These are phyloP conservation scores for Eleusine indica DNA, from an alignment of 176 grass and related monocot genomes.

Conservation along the genomic window DNA sequence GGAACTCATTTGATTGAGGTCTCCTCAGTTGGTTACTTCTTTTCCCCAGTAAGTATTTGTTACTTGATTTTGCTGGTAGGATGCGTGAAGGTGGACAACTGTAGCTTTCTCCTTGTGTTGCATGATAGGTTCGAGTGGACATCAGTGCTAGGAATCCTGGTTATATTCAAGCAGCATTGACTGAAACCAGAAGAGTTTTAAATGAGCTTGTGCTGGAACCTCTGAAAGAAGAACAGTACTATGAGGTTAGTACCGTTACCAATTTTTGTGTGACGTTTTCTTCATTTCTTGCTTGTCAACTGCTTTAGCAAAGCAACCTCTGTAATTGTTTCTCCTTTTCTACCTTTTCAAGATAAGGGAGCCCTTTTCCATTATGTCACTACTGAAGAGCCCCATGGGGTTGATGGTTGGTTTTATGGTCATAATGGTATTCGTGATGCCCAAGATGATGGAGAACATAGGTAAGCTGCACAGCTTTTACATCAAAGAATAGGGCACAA, in stretches of 20 bases:
- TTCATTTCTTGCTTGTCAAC: slow-evolving; percentile 18
- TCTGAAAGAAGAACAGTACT: slow-evolving; percentile 90
- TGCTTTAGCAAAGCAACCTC: slow-evolving; percentile 16
- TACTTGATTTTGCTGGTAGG: slow-evolving; percentile 10
- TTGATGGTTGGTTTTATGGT: slow-evolving; percentile 94
- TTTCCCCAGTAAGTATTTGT: slow-evolving; percentile 78
- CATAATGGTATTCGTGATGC: slow-evolving; percentile 83
- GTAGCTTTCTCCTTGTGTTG: slow-evolving; percentile 26
- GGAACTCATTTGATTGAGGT: slow-evolving; percentile 98
- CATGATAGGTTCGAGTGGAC: slow-evolving; percentile 82
- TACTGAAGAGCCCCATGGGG: slow-evolving; percentile 99
- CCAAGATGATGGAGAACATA: slow-evolving; percentile 94
- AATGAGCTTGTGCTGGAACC: slow-evolving; percentile 95
- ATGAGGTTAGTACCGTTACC: slow-evolving; percentile 63
- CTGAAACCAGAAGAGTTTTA: slow-evolving; percentile 75
- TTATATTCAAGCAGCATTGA: slow-evolving; percentile 96
- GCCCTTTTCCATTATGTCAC: slow-evolving; percentile 82
- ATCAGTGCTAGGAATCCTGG: slow-evolving; percentile 97
- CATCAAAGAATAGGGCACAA: not conserved
- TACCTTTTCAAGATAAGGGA: slow-evolving; percentile 69
- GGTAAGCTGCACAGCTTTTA: slow-evolving; percentile 42
- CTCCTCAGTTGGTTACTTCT: slow-evolving; percentile 84
- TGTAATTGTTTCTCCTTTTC: slow-evolving; percentile 9
- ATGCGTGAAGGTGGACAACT: not conserved
- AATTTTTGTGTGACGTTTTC: not conserved